Base-by-base conservation (phyloP, 2,329 filamentous ascomycete species). In the Aspergillus sp. region DNA sequence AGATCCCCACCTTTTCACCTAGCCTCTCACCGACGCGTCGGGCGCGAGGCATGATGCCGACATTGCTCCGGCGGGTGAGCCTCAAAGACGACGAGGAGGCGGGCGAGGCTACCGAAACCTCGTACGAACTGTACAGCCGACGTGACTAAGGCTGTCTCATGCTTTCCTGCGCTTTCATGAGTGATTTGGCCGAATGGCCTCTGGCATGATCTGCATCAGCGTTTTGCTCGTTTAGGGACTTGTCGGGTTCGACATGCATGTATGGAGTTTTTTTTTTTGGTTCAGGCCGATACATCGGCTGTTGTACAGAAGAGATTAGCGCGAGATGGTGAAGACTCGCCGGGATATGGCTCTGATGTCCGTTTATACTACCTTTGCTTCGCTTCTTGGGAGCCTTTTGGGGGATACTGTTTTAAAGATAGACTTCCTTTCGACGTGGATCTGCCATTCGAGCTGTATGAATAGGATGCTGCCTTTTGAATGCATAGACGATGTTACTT, bases 41-140 rank as follows among this genome's bases (percentile, higher is more conserved):
- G 22, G 48, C 54, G n/a, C 53, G 57, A 15, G 39, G 46, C 13
- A 44, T 51, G 17, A 46, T 62, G 36, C 58, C 58, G 6, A 52
- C 51, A 1, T 44, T 63, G 13, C 48, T 61, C 15, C 58, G 59
- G 6, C 49, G 51, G 12, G 57, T 60, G 26, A 58, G 57, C 32
- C 55, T 58, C 36, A 63, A 60, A 38, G 55, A 60, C 34, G 60
- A 63, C 36, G 60, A 63, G 41, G 61, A 64, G 43, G 29, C 38
- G 4, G 49, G 47, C n/a, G n/a, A n/a, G 11, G 36, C 45, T 13
- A 49, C 47, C 19, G 58, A 61, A 35, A 55, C 52, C 26, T 57
- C 55, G n/a, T 63, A 59, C 35, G 59, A 63, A 45, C 52, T 58
- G 22, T 46, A 45, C 36, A 51, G 49, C 34, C 53, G 53, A 33